Base-by-base conservation (phyloP, 2,329 filamentous ascomycete species). In the Aspergillus latus region DNA sequence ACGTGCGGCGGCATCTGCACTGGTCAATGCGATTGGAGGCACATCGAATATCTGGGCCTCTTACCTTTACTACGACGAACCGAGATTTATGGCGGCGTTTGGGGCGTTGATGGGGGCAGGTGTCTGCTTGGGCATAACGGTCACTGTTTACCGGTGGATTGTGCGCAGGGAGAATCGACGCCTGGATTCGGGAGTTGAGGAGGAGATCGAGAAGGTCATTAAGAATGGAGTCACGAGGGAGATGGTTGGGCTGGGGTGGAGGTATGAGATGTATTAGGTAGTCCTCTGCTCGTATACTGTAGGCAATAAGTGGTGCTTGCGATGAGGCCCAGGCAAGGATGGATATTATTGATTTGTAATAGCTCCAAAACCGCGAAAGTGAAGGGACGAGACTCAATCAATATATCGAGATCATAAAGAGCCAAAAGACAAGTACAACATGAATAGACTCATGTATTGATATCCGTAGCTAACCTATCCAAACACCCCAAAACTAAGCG, bases 221-320 rank as follows among this genome's bases (percentile, higher is more conserved):
- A 75, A 71, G 52, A 72, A 72, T 2, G 76, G 76, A 7, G 75
- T 77, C 3, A 78, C 76, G 0, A 69, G 74, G 48, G 74, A 78
- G 59, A 77, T 77, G 76, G 66, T 78, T 7, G 66, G 71, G 26
- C 59, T 78, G 8, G 66, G 66, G 34, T 78, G 74, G 76, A 71
- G 75, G 4, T 78, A 78, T 52, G 76, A 78, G 58, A 77, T 77
- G 74, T 77, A 71, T 53, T 76, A 53, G 69, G n/a, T 21, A 21
- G 21, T 21, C 21, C 21, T 21, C 3, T 21, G 21, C 21, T 21
- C 21, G 21, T 21, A 21, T 21, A 21, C 21, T 21, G 21, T 21
- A 21, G 21, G 21, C 21, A 21, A 21, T 21, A 21, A 21, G 21
- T 21, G 21, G 21, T 21, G 21, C 2, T 21, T 21, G 21, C 21